Evolutionary conservation across 2,329 filamentous ascomycete species (phyloP), one percentile per base, ranked within the genome.

Genomic region (Ophiostoma pallidulum): DNA sequence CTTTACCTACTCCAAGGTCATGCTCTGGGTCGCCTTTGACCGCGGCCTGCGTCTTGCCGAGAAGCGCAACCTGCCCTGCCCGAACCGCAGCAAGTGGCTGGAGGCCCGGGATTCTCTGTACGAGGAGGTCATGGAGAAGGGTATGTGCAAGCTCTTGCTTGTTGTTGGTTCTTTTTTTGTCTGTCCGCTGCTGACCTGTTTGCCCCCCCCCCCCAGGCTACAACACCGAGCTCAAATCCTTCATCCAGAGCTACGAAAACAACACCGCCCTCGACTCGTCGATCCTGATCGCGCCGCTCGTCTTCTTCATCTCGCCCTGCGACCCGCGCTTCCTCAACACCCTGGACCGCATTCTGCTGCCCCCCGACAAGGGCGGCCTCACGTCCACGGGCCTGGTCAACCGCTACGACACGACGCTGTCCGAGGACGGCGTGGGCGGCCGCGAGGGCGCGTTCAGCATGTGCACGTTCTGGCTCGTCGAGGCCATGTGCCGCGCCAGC

Each of bases 401-500:
- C 59, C 75, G 85, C 38, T 89, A 89, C 61, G 77, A 89, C 55
- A 83, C 80, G 0, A 68, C 79, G 6, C 66, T 78, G 22, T 77
- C 81, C 3, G 76, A 86, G 47, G 84, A 89, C 57, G 84, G 83
- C 26, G 82, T 89, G 8, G 82, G 83, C 32, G 84, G 84, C 16
- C 72, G 75, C 44, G 84, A 89, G 64, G 85, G 85, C 19, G 83
- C 84, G 18, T 89, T 89, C 60, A 80, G 75, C 58, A 88, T 89
- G 83, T 87, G 84, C 59, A 89, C 84, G 0, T 89, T 89, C 61
- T 89, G 85, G 85, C 75, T 88, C 0, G 82, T 89, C 12, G 85
- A 89, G 64, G 83, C 84, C 20, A 73, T 89, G 65, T 86, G 83
- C 26, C 73, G 84, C 28, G 83, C 83, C 54, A 67, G 74, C 55